Evolutionary conservation across 1,284 basidiomycete species (phyloP).

Genomic region (Hemileccinum hortonii): DNA sequence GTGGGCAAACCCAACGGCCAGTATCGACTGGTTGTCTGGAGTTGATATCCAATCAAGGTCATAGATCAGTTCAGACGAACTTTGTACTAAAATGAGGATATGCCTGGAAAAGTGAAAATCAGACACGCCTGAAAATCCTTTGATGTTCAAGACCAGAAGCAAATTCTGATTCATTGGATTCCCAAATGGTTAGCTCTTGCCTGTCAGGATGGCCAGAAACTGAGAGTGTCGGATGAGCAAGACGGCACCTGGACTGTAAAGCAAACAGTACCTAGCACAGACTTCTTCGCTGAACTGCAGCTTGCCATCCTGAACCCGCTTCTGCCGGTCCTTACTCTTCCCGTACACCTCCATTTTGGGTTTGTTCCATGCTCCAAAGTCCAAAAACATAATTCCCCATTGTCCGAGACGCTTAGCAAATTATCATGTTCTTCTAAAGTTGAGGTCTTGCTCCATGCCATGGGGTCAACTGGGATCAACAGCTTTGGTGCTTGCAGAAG

Average conservation of each 20-base stretch:
- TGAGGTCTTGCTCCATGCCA: constrained; percentile 71
- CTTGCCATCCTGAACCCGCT: constrained; percentile 64
- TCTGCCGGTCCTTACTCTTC: constrained; percentile 71
- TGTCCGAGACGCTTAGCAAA: constrained; percentile 70
- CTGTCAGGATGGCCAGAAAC: constrained; percentile 56
- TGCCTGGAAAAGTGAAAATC: constrained; percentile 13
- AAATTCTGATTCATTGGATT: constrained; percentile 92
- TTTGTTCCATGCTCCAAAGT: constrained; percentile 50
- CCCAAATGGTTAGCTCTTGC: constrained; percentile 89
- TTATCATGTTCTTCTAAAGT: constrained; percentile 62
- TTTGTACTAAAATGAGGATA: constrained; percentile 4
- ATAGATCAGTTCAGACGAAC: constrained; percentile 55
- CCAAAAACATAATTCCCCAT: constrained; percentile 84
- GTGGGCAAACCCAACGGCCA: constrained; percentile 81
- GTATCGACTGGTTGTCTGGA: constrained; percentile 82
- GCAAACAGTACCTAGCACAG: constrained; percentile 60
- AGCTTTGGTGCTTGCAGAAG: constrained; percentile 48
- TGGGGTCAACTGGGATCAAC: constrained; percentile 84
- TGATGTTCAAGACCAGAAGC: constrained; percentile 82
- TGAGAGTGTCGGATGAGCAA: constrained; percentile 28
- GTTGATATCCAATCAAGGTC: constrained; percentile 93
- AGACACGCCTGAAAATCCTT: constrained; percentile 53
- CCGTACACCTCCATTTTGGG: constrained; percentile 64
- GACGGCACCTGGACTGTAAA: not conserved
- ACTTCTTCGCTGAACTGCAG: constrained; percentile 89